phyloP scores from a whole-genome alignment of 2,329 filamentous ascomycete species.

The Leptographium flavum region DNA sequence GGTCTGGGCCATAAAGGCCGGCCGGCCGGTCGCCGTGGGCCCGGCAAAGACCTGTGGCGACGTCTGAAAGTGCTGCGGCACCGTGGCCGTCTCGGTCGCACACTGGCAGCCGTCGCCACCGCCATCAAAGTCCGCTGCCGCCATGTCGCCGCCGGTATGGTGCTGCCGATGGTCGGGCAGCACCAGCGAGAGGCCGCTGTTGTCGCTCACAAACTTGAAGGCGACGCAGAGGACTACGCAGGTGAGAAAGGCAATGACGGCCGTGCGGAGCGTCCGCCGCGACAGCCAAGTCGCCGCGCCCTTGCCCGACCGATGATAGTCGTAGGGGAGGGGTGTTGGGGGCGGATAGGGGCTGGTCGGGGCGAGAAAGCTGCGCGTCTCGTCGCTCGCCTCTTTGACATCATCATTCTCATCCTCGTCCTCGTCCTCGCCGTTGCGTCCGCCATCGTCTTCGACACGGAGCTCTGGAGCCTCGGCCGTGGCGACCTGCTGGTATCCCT shows the following conservation, averaged over 20 bases:
- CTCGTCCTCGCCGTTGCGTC: neutral
- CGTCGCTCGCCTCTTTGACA: conserved; percentile 1
- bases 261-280: conserved; percentile 7
- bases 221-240: conserved; percentile 12
- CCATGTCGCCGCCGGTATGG: neutral
- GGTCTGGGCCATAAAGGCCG: conserved; percentile 59
- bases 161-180: conserved; percentile 1
- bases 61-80: conserved; percentile 52
- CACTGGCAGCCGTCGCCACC: conserved; percentile 10
- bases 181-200: conserved; percentile 8
- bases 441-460: neutral
- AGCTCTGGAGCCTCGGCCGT: neutral
- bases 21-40: conserved; percentile 53
- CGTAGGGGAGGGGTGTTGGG: neutral
- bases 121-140: neutral
- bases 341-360: neutral
- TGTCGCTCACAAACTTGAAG: conserved; percentile 13
- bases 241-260: conserved; percentile 12
- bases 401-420: conserved; percentile 3
- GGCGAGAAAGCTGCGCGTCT: conserved; percentile 5
- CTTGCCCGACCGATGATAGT: conserved; percentile 5
- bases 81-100: conserved; percentile 12
- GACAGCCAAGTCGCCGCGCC: conserved; percentile 6
- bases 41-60: conserved; percentile 45
- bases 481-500: conserved; percentile 6